Evolutionary conservation across 148 eudicot species (phyloP).

Genomic region (Cornus controversa): DNA sequence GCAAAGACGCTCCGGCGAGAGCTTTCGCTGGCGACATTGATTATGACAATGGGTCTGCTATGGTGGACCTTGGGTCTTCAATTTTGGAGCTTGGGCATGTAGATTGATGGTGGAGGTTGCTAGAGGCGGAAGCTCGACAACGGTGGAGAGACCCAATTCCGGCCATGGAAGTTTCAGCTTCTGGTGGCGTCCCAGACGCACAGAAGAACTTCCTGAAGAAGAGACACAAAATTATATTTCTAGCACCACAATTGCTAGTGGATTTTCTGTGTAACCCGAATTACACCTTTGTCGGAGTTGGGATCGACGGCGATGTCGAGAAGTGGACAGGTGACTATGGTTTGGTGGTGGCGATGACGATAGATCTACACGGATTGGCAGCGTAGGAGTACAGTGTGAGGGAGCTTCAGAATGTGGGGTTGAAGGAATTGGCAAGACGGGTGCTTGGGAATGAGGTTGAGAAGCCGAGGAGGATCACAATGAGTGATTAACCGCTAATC

Average conservation of each 20-base stretch:
- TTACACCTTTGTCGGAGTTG: constrained; percentile 19
- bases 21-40: too few species aligned
- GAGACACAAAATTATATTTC: too few species aligned
- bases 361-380: constrained; percentile 6
- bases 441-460: constrained; percentile 39
- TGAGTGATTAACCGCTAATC: constrained; percentile 31
- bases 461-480: constrained; percentile 45
- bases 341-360: background rate
- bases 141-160: too few species aligned
- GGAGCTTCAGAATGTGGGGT: constrained; percentile 3
- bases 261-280: background rate
- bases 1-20: too few species aligned
- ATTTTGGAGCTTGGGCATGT: too few species aligned
- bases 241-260: background rate
- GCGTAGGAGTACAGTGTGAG: background rate
- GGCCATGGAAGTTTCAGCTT: too few species aligned
- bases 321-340: constrained; percentile 5
- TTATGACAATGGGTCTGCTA: too few species aligned
- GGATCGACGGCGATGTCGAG: constrained; percentile 7
- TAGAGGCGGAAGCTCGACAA: too few species aligned
- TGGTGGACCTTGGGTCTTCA: too few species aligned
- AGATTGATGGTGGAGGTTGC: too few species aligned
- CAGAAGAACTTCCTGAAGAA: too few species aligned
- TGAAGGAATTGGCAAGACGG: constrained; percentile 16
- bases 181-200: too few species aligned